phyloP scores from a whole-genome alignment of 768 basidiomycete genomes.

The Mycena indigotica region DNA sequence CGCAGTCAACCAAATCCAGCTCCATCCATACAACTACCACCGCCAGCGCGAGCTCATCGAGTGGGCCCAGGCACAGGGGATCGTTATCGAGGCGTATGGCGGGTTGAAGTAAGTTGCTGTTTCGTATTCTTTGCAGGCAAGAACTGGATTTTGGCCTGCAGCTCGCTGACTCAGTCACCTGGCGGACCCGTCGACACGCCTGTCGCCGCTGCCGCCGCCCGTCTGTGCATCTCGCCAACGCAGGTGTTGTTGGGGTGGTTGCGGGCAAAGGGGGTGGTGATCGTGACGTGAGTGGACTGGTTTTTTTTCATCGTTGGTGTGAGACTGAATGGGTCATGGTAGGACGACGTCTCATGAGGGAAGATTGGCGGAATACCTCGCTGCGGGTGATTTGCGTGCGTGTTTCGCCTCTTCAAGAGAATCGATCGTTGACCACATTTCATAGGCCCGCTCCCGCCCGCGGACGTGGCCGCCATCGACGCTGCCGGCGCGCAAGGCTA shows the following conservation, averaged over 20 bases:
- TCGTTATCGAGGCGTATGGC: constrained; percentile 53
- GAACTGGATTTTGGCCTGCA: constrained; percentile 9
- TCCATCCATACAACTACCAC: constrained; percentile 56
- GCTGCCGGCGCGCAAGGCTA: constrained; percentile 44
- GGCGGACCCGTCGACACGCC: constrained; percentile 52
- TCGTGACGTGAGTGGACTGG: constrained; percentile 43
- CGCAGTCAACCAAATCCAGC: constrained; percentile 38
- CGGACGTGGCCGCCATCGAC: constrained; percentile 49
- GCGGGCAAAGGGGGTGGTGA: constrained; percentile 46
- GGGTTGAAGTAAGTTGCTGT: constrained; percentile 39
- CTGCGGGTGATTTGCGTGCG: constrained; percentile 41
- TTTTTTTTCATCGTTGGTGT: background rate
- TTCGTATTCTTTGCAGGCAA: background rate
- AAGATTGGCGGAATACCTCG: constrained; percentile 51
- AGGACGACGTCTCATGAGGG: constrained; percentile 45
- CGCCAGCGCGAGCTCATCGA: constrained; percentile 43
- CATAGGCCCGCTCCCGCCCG: constrained; percentile 39
- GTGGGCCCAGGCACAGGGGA: constrained; percentile 42
- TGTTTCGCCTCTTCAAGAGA: background rate
- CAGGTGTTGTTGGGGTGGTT: constrained; percentile 56
- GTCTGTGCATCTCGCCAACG: constrained; percentile 45
- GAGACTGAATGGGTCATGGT: constrained; percentile 1
- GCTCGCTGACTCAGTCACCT: constrained; percentile 43
- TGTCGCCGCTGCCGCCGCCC: constrained; percentile 40
- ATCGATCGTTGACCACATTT: background rate